Conservation (phyloP, 1,284 basidiomycete genomes). For the Wallemia hederae region DNA sequence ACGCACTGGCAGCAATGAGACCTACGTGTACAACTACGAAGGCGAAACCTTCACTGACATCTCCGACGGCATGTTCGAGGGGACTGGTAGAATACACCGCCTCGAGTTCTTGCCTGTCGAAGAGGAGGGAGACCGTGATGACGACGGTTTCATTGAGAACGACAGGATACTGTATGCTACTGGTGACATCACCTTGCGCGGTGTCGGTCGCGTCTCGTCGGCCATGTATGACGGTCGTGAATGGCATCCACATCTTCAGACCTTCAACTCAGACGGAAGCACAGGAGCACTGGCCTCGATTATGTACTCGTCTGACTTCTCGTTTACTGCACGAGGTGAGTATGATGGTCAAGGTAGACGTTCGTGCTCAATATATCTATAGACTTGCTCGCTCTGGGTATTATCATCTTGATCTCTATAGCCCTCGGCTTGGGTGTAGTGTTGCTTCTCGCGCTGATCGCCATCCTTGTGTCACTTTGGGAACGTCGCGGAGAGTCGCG, state of each 20-base stretch:
- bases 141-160: slow-evolving; percentile 40
- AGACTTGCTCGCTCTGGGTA: slow-evolving; percentile 66
- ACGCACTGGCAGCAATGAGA: slow-evolving; percentile 25
- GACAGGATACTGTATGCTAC: slow-evolving; percentile 78
- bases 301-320: slow-evolving; percentile 31
- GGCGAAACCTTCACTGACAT: slow-evolving; percentile 39
- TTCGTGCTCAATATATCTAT: slow-evolving; percentile 2
- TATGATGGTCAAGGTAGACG: neutral
- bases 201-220: slow-evolving; percentile 47
- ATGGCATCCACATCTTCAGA: slow-evolving; percentile 56
- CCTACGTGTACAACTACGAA: slow-evolving; percentile 58
- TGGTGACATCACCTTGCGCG: slow-evolving; percentile 37
- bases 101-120: slow-evolving; percentile 68
- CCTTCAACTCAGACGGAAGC: slow-evolving; percentile 34
- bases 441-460: slow-evolving; percentile 60
- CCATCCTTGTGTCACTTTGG: slow-evolving; percentile 65
- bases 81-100: slow-evolving; percentile 38
- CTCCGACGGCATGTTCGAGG: slow-evolving; percentile 25
- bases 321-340: neutral
- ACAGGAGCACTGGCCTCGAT: slow-evolving; percentile 45
- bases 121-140: slow-evolving; percentile 29
- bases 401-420: slow-evolving; percentile 89
- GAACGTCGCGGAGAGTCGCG: slow-evolving; percentile 42
- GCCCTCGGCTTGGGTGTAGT: slow-evolving; percentile 85
- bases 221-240: slow-evolving; percentile 60